Evolutionary conservation across 2,329 filamentous ascomycete genomes (phyloP), one percentile per base, ranked within the genome.

Genomic region (Colletotrichum kahawae): DNA sequence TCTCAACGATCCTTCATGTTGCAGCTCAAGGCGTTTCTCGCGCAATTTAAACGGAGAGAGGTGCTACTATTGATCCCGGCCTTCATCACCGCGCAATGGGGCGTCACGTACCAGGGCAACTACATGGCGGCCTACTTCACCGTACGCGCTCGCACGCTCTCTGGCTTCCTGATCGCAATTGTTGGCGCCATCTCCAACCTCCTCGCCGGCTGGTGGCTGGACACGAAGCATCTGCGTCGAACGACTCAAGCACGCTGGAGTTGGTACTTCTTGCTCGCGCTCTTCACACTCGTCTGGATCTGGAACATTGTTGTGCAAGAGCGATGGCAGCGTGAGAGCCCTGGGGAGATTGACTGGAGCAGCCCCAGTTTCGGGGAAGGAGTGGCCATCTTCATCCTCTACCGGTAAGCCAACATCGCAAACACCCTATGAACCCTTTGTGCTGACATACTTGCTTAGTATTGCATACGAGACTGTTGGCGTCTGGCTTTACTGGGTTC

Each of bases 401-500:
- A 88, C 75, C 80, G 87, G 38, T 88, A 88, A 77, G 84, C 88
- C 79, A 87, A 89, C 70, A 87, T 57, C 33, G 4, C 2, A 2
- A 2, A 60, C 18, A 60, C 16, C 8, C 27, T 33, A 21, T 18
- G 29, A 33, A 4, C 7, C 6, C 7, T 9, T 4, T n/a, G 2
- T 34, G 14, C 66, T 73, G 3, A 73, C 10, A 33, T 10, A 27
- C 4, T 7, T 16, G 4, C 16, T 21, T 6, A 74, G 71, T 2
- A 74, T 74, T 36, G 71, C 67, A 1, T 74, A 70, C 24, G 71
- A 74, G 34, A 74, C 59, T 14, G 48, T 74, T 7, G 66, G 71
- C 1, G 66, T 74, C 1, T 89, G 88, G 73, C 84, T 88, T 1
- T 89, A 89, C 79, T 89, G 87, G 87, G 79, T 88, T 14, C 82